Evolutionary conservation across 2,329 filamentous ascomycete species (phyloP).

Genomic region (Cladosporium sp.): DNA sequence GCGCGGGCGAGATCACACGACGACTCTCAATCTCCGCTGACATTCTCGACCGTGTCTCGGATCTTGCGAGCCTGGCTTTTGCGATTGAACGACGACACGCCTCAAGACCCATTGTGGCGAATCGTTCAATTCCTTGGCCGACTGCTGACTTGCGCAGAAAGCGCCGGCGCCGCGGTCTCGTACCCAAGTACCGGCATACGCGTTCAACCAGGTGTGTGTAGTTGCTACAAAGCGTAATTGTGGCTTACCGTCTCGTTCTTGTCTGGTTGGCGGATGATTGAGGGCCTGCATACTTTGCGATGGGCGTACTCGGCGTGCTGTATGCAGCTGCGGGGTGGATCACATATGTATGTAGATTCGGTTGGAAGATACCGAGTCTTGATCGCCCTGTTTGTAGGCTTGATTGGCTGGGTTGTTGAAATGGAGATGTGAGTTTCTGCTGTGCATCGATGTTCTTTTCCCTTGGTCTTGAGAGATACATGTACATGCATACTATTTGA

Average conservation of each 20-base stretch:
- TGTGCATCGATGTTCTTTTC: no score
- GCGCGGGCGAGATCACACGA: constrained; percentile 5
- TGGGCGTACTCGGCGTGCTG: no score
- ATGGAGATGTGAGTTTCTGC: no score
- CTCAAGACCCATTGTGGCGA: background rate
- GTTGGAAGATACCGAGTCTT: background rate
- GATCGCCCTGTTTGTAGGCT: background rate
- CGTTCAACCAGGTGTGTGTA: background rate
- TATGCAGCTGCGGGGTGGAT: no score
- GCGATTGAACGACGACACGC: no score
- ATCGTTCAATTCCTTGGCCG: background rate
- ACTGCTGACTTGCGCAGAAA: background rate
- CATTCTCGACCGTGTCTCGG: background rate
- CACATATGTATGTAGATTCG: background rate
- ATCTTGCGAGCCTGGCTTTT: background rate
- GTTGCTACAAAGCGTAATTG: constrained; percentile 7
- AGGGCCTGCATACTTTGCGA: no score
- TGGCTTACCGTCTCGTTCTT: background rate
- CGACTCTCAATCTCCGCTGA: background rate
- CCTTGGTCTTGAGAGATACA: no score
- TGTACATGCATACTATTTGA: no score
- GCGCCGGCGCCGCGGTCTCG: background rate
- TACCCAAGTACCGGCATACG: background rate
- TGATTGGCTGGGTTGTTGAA: background rate
- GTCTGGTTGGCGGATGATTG: no score